Percentiles rank a stretch among this genome's conserved stretches.
These are phyloP conservation scores for Atkinsonella hypoxylon DNA, from an alignment of 2,329 filamentous ascomycete genomes.

Conservation along the genomic window DNA sequence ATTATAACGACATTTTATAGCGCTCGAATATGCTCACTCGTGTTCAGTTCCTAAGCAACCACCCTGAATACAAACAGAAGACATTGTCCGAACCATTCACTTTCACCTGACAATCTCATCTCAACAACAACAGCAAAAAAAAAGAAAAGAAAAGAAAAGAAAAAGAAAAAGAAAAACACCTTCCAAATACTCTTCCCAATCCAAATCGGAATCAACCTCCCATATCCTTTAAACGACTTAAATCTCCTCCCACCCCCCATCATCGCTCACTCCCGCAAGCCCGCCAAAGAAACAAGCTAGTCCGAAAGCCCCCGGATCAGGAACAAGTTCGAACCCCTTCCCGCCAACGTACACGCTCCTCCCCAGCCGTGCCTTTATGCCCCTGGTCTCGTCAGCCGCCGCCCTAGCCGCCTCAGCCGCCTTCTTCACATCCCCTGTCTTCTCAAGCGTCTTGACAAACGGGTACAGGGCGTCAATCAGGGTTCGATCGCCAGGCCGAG, in stretches of 20 bases:
- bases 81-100: no score
- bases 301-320: conserved; percentile 57
- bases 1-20: no score
- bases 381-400: conserved; percentile 75
- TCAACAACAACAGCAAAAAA: no score
- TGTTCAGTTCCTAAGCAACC: no score
- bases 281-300: conserved; percentile 74
- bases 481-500: conserved; percentile 78
- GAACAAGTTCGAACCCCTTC: conserved; percentile 33
- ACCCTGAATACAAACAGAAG: no score
- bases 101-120: no score
- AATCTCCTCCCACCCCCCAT: conserved; percentile 1
- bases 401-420: conserved; percentile 65
- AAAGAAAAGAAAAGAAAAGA: no score
- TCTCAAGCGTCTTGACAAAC: conserved; percentile 62
- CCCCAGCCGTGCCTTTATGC: conserved; percentile 83
- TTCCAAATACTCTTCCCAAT: no score
- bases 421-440: conserved; percentile 53
- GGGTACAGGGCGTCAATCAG: conserved; percentile 82
- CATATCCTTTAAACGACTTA: conserved; percentile 4
- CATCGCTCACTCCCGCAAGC: conserved; percentile 38
- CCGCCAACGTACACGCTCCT: conserved; percentile 33
- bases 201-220: no score
- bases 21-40: no score
- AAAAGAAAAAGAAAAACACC: no score